Evolutionary conservation across 768 basidiomycete genomes (phyloP).

Genomic region (Panaeolus papilionaceus): DNA sequence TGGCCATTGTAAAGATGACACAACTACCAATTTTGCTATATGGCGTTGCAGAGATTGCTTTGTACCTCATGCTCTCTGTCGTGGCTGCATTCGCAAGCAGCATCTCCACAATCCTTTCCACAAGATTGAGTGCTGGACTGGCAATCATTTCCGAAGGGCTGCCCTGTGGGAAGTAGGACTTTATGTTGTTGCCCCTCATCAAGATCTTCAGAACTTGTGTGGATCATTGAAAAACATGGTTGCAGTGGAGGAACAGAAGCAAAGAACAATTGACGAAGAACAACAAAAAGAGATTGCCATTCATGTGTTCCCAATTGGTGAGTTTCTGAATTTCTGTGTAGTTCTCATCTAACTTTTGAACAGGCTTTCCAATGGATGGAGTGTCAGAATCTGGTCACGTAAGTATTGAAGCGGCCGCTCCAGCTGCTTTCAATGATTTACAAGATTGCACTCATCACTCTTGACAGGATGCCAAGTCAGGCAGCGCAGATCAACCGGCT

Average conservation of each 20-base stretch:
- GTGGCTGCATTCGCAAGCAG: constrained; percentile 2
- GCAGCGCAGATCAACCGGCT: too few species aligned
- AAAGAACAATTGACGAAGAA: background rate
- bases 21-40: background rate
- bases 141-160: constrained; percentile 19
- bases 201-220: background rate
- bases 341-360: too few species aligned
- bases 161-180: constrained; percentile 24
- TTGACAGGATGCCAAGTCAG: too few species aligned
- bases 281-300: too few species aligned
- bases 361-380: too few species aligned
- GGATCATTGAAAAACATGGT: background rate
- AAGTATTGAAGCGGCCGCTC: too few species aligned
- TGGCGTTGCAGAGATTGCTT: constrained; percentile 17
- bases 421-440: too few species aligned
- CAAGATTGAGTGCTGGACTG: constrained; percentile 26
- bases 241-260: background rate
- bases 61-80: background rate
- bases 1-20: background rate
- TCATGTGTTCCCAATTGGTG: too few species aligned
- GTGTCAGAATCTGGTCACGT: too few species aligned
- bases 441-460: too few species aligned
- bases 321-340: too few species aligned
- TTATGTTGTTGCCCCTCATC: constrained; percentile 18
- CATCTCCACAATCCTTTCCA: constrained; percentile 25